Evolutionary conservation across 768 basidiomycete species (phyloP).

Genomic region (Exsudoporus frostii): DNA sequence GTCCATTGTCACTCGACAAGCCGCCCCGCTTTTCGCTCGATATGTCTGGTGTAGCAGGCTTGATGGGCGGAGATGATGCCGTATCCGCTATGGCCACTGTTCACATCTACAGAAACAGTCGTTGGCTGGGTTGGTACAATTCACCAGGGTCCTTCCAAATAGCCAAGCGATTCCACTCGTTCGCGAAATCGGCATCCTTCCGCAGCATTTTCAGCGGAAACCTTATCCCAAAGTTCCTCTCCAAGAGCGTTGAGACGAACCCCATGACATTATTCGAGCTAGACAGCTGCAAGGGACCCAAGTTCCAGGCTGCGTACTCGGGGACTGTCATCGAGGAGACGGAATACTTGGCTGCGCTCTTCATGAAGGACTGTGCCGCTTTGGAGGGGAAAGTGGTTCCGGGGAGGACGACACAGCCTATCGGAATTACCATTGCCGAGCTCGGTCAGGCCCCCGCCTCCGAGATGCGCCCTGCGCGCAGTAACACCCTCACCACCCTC

Average conservation of each 20-base stretch:
- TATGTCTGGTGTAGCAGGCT: constrained; percentile 22
- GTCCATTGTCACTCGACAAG: neutral
- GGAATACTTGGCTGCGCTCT: constrained; percentile 57
- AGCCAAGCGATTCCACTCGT: constrained; percentile 19
- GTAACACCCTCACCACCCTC: neutral
- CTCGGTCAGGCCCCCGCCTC: constrained; percentile 9
- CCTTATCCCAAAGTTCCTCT: neutral
- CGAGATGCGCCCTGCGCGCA: constrained; percentile 4
- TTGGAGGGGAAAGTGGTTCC: constrained; percentile 9
- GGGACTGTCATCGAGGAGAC: constrained; percentile 47
- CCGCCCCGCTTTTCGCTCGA: constrained; percentile 18
- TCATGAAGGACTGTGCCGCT: constrained; percentile 11
- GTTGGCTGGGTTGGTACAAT: constrained; percentile 37
- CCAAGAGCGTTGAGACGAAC: constrained; percentile 13
- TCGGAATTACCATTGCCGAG: constrained; percentile 10
- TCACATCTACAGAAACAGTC: constrained; percentile 25
- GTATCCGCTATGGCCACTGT: constrained; percentile 28
- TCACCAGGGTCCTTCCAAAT: constrained; percentile 32
- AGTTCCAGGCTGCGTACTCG: constrained; percentile 71
- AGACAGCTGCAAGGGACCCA: constrained; percentile 40
- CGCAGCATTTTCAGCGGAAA: neutral
- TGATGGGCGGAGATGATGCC: constrained; percentile 33
- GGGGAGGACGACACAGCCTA: constrained; percentile 8
- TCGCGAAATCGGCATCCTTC: constrained; percentile 15
- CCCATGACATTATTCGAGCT: constrained; percentile 18